Conservation (phyloP, 257 asterid species). For the Solanum bulbocastanum region DNA sequence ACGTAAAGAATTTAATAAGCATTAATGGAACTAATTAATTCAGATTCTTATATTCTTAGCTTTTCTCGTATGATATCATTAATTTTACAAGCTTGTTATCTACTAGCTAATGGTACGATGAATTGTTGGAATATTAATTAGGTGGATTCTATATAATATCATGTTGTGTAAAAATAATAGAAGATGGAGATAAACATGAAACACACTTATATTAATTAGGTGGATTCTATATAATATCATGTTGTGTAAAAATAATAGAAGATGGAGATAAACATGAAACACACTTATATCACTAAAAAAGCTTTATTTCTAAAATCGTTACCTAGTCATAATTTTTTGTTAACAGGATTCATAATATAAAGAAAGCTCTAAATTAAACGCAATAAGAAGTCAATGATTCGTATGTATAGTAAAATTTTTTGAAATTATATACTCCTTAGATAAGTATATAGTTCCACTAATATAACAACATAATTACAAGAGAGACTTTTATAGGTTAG, state of each 20-base stretch:
- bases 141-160: not conserved
- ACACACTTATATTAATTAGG: not conserved
- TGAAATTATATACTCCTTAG: not conserved
- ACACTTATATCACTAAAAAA: not conserved
- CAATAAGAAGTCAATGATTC: not conserved
- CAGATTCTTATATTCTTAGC: not conserved
- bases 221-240: not conserved
- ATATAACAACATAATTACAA: not conserved
- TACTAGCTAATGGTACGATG: not conserved
- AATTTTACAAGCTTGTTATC: not conserved
- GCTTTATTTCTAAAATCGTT: too few species aligned
- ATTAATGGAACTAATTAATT: not conserved
- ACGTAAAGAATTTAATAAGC: not conserved
- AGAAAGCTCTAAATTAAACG: too few species aligned
- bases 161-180: not conserved
- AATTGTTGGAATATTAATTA: not conserved
- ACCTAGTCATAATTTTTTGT: accelerated
- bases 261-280: not conserved
- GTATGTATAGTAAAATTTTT: too few species aligned
- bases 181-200: not conserved
- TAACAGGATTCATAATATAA: not conserved
- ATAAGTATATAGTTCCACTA: not conserved
- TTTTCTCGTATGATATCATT: not conserved
- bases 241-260: not conserved
- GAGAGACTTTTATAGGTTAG: not conserved